A percentile compares a stretch with the other conserved stretches of the same genome.
Evolutionary conservation across 495 filamentous ascomycete species (phyloP).

Genomic region (Symbiotaphrina buchneri): DNA sequence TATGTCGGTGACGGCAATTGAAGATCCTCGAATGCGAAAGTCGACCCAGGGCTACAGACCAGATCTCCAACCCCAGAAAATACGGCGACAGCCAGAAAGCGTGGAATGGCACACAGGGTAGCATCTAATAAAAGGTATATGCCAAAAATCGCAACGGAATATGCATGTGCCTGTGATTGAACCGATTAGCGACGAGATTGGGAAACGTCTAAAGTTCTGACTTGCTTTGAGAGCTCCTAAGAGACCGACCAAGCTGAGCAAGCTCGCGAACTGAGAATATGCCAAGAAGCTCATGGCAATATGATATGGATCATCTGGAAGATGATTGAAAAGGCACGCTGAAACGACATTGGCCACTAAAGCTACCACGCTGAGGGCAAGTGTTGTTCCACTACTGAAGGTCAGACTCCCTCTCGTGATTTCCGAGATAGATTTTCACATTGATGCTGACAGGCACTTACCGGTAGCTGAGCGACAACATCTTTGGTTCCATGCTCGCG

Average conservation of each 20-base stretch:
- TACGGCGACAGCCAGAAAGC: neutral
- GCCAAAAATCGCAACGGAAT: neutral
- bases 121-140: neutral
- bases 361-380: neutral
- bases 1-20: too few relatives aligned
- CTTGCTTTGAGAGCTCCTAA: neutral
- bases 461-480: too few relatives aligned
- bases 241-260: neutral
- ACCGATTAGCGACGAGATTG: neutral
- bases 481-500: too few relatives aligned
- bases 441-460: too few relatives aligned
- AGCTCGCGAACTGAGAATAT: neutral
- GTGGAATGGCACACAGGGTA: neutral
- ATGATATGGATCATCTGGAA: neutral
- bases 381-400: too few relatives aligned
- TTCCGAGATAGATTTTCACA: too few relatives aligned
- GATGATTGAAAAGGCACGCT: neutral
- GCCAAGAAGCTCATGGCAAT: neutral
- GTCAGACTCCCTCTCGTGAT: too few relatives aligned
- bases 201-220: neutral
- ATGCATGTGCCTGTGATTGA: neutral
- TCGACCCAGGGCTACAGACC: neutral
- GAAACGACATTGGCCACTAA: neutral
- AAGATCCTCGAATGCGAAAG: neutral
- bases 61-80: neutral